A percentile compares a stretch with the other conserved stretches of the same genome.
Conservation (phyloP, 108 stramenopile species). For the Nitzschia sp. region DNA sequence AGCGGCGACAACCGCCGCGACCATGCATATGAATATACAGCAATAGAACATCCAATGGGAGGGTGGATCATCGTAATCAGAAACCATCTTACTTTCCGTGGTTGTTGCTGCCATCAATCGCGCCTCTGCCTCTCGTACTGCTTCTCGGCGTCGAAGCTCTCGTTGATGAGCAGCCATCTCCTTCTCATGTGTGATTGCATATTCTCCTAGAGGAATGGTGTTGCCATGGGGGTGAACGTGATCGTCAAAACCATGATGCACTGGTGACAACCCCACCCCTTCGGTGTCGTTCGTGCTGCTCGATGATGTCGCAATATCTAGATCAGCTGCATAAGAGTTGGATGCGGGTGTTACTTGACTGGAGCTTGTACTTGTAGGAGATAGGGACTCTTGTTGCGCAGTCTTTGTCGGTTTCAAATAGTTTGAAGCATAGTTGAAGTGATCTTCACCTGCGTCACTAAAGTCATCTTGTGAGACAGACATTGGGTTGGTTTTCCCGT, state of each 20-base stretch:
- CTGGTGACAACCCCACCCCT: too few species aligned
- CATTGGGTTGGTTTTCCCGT: neutral
- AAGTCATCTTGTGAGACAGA: neutral
- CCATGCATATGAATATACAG: neutral
- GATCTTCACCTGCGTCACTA: neutral
- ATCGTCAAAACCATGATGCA: too few species aligned
- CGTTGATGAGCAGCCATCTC: neutral
- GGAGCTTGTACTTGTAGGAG: neutral
- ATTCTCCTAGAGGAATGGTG: too few species aligned
- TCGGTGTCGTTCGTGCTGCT: too few species aligned
- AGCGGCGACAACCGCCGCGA: neutral
- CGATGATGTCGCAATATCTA: neutral
- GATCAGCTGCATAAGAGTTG: neutral
- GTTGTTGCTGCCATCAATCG: neutral
- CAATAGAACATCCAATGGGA: constrained; percentile 6
- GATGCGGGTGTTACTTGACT: neutral
- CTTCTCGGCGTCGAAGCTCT: constrained; percentile 1
- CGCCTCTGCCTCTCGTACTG: neutral
- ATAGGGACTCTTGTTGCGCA: neutral
- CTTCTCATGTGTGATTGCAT: too few species aligned
- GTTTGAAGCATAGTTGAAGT: neutral
- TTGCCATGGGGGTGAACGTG: too few species aligned
- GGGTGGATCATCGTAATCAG: neutral
- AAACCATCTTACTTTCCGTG: neutral
- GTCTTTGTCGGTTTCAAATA: neutral